Conservation (phyloP, 2,329 filamentous ascomycete species). For the Neopestalotiopsis sp. region DNA sequence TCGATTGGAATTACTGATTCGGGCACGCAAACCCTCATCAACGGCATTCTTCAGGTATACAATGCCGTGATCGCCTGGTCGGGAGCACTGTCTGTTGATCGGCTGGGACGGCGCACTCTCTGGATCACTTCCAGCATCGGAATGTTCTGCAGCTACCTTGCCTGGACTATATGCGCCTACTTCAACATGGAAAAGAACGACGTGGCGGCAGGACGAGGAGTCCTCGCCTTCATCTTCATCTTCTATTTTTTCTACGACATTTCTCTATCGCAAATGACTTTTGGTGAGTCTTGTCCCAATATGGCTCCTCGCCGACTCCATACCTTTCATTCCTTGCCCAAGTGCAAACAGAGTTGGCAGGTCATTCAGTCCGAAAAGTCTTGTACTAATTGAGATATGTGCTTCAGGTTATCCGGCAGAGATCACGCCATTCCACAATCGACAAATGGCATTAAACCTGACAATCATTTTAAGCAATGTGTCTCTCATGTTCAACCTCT, state of each 20-base stretch:
- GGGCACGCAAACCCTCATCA: constrained; percentile 8
- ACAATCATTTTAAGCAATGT: no score
- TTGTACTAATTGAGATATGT: no score
- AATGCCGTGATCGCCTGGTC: neutral
- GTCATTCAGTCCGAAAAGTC: no score
- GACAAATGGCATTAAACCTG: no score
- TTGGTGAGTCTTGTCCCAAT: no score
- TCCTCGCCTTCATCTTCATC: neutral
- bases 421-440: constrained; percentile 68
- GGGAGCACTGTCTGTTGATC: constrained; percentile 11
- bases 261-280: no score
- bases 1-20: no score
- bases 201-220: no score
- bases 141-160: constrained; percentile 17
- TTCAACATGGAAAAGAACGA: no score
- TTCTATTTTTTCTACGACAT: constrained; percentile 18
- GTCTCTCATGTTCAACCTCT: constrained; percentile 1
- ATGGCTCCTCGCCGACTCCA: no score
- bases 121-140: constrained; percentile 21
- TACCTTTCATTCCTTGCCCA: no score
- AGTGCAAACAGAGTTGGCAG: no score
- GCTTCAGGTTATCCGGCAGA: constrained; percentile 21
- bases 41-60: constrained; percentile 17
- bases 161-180: constrained; percentile 9
- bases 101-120: constrained; percentile 19